Conservation (phyloP, 805 yeast genomes). For the Metschnikowia proteae region DNA sequence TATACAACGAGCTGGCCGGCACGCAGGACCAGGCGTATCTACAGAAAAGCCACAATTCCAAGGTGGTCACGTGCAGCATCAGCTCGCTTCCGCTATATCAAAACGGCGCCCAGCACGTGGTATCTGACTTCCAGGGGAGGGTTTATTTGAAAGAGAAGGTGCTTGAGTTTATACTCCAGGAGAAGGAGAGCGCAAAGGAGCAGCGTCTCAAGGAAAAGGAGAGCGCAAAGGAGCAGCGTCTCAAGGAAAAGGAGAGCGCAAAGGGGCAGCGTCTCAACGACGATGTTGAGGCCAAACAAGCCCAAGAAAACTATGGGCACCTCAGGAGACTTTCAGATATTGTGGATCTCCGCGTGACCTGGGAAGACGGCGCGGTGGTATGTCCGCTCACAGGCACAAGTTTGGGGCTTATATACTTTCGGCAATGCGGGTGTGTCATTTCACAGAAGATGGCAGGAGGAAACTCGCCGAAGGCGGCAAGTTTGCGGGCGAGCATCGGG, state of each 20-base stretch:
- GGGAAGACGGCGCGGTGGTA: constrained; percentile 15
- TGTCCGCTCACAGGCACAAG: constrained; percentile 33
- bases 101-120: constrained; percentile 41
- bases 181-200: constrained; percentile 12
- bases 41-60: constrained; percentile 20
- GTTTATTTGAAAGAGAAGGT: constrained; percentile 62
- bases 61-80: constrained; percentile 50
- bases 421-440: constrained; percentile 40
- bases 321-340: constrained; percentile 15
- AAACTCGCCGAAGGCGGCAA: constrained; percentile 2
- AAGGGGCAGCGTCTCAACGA: background rate
- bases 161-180: constrained; percentile 49
- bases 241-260: constrained; percentile 15
- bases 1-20: constrained; percentile 17
- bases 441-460: constrained; percentile 13
- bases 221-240: background rate
- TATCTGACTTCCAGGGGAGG: constrained; percentile 65
- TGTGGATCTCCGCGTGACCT: constrained; percentile 11
- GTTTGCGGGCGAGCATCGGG: background rate
- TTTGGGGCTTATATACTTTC: constrained; percentile 25
- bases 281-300: too few relatives aligned
- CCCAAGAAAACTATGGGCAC: constrained; percentile 1
- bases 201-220: constrained; percentile 16
- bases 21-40: constrained; percentile 14
- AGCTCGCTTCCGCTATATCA: constrained; percentile 38